phyloP scores from a whole-genome alignment of 176 grass and related monocot genomes.

The Avena eriantha region DNA sequence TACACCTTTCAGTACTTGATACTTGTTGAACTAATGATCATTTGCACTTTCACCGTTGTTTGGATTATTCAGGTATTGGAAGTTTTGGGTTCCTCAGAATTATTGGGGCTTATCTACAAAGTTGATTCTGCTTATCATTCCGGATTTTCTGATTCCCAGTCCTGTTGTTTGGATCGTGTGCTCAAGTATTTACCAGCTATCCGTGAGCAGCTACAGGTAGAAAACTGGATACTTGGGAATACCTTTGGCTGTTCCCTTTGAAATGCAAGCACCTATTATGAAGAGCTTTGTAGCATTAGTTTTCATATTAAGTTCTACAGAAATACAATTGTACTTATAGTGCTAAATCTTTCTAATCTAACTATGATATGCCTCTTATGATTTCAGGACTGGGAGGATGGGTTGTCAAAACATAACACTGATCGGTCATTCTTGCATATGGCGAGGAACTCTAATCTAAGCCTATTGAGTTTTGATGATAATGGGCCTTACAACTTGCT shows the following conservation, averaged over 20 bases:
- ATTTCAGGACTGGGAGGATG: slow-evolving; percentile 83
- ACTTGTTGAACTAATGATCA: slow-evolving; percentile 1
- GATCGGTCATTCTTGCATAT: slow-evolving; percentile 67
- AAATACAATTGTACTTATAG: slow-evolving; percentile 15
- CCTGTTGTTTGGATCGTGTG: slow-evolving; percentile 51
- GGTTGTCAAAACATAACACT: slow-evolving; percentile 60
- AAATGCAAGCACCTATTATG: neutral
- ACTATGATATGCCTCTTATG: slow-evolving; percentile 13
- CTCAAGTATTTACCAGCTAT: slow-evolving; percentile 72
- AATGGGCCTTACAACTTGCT: slow-evolving; percentile 79
- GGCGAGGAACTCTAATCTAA: slow-evolving; percentile 62
- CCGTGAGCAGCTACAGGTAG: slow-evolving; percentile 67
- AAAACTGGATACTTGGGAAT: slow-evolving; percentile 30
- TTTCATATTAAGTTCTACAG: slow-evolving; percentile 11
- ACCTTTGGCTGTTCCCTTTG: slow-evolving; percentile 1
- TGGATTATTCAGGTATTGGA: slow-evolving; percentile 64
- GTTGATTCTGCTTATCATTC: slow-evolving; percentile 63
- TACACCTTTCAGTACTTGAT: slow-evolving; percentile 17
- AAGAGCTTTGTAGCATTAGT: neutral
- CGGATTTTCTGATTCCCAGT: slow-evolving; percentile 37
- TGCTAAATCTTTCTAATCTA: slow-evolving; percentile 9
- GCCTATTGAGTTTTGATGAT: slow-evolving; percentile 66
- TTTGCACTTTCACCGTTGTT: slow-evolving; percentile 24
- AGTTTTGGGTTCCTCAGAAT: slow-evolving; percentile 62
- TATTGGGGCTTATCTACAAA: slow-evolving; percentile 61